phyloP scores from a whole-genome alignment of 192 early-diverging fungal species.

The Coemansia sp. region DNA sequence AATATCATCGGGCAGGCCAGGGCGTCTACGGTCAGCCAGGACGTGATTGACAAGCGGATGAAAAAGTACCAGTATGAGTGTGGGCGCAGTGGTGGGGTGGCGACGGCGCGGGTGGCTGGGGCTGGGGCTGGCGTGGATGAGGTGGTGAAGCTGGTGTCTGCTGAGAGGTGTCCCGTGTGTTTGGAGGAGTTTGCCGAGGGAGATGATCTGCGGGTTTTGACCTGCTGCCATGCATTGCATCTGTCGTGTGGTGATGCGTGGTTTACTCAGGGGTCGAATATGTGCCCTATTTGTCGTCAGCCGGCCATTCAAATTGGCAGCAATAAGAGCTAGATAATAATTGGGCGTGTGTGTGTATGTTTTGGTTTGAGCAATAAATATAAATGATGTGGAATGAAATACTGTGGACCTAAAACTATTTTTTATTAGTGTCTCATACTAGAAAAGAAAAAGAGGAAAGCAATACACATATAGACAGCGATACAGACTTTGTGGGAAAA shows the following conservation, averaged over 20 bases:
- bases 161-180: constrained; percentile 47
- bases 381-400: too few species aligned
- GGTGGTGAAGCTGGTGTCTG: constrained; percentile 25
- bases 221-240: constrained; percentile 42
- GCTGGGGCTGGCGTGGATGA: constrained; percentile 1
- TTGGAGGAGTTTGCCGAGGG: constrained; percentile 36
- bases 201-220: constrained; percentile 34
- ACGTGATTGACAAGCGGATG: constrained; percentile 33
- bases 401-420: too few species aligned
- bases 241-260: constrained; percentile 42
- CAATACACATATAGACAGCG: too few species aligned
- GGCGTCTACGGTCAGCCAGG: constrained; percentile 37
- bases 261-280: constrained; percentile 50
- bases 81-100: neutral
- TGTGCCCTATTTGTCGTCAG: constrained; percentile 42
- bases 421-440: too few species aligned
- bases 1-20: constrained; percentile 40
- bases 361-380: too few species aligned
- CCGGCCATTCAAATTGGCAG: constrained; percentile 23
- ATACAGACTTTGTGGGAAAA: too few species aligned
- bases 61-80: constrained; percentile 23
- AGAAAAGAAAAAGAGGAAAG: too few species aligned
- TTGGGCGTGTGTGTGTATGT: neutral
- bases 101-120: neutral
- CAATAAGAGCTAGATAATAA: neutral